phyloP scores from a whole-genome alignment of 768 basidiomycete genomes.

The Steccherinum ochraceum region DNA sequence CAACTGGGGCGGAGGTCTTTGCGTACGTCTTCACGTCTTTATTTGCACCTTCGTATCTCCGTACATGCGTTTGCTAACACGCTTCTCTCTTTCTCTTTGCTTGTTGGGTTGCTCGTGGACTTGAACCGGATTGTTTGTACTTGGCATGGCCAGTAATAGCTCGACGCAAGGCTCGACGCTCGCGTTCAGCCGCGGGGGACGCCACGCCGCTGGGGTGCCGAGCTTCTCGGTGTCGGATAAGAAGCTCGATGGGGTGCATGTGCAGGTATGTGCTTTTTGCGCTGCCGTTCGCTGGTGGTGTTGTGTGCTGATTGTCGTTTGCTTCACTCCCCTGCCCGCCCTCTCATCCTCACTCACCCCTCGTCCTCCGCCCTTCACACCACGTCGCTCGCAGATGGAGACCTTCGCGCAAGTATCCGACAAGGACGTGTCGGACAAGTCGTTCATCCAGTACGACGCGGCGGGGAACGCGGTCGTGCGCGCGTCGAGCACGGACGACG shows the following conservation, averaged over 20 bases:
- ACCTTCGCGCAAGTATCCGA: slow-evolving; percentile 34
- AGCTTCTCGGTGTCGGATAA: slow-evolving; percentile 24
- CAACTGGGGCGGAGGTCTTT: slow-evolving; percentile 42
- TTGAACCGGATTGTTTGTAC: no score
- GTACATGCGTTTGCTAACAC: slow-evolving; percentile 33
- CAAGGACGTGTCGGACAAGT: slow-evolving; percentile 14
- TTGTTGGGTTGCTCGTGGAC: no score
- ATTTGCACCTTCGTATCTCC: neutral
- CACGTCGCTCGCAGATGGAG: slow-evolving; percentile 48
- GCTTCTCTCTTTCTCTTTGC: no score
- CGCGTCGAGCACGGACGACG: neutral
- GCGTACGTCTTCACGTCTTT: slow-evolving; percentile 44
- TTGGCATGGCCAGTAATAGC: no score
- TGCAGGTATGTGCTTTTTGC: slow-evolving; percentile 34
- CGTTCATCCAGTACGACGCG: slow-evolving; percentile 48
- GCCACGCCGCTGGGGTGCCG: slow-evolving; percentile 22
- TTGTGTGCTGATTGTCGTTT: no score
- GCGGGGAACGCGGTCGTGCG: slow-evolving; percentile 39
- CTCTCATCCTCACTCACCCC: neutral
- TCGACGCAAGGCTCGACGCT: slow-evolving; percentile 45
- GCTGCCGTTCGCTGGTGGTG: no score
- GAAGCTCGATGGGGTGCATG: slow-evolving; percentile 48
- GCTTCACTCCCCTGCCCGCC: neutral
- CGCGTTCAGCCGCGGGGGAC: slow-evolving; percentile 51
- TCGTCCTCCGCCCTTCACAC: slow-evolving; percentile 6